These are phyloP conservation scores for Leptoxyphium fumago DNA, from an alignment of 2,329 filamentous ascomycete genomes.

Conservation along the genomic window DNA sequence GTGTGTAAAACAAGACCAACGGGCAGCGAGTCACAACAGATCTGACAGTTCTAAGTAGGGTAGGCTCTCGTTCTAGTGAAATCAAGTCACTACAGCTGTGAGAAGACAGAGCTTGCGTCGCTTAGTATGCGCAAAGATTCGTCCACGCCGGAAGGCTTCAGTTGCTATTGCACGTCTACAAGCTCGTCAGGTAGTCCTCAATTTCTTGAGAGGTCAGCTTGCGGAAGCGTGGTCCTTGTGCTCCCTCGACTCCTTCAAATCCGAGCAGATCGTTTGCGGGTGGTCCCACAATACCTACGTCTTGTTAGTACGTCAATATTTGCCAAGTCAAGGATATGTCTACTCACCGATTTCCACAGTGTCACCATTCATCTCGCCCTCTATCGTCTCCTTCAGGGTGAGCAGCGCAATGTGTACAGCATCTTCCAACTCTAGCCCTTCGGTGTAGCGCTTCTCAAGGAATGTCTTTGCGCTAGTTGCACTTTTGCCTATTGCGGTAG, in stretches of 20 bases:
- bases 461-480: slow-evolving; percentile 98
- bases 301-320: background rate
- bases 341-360: slow-evolving; percentile 87
- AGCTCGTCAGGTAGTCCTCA: slow-evolving; percentile 97
- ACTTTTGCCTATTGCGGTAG: slow-evolving; percentile 96
- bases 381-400: slow-evolving; percentile 97
- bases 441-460: slow-evolving; percentile 96
- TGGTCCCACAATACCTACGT: slow-evolving; percentile 75
- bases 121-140: no score
- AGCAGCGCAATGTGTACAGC: slow-evolving; percentile 95
- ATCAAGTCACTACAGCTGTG: no score
- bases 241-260: slow-evolving; percentile 75
- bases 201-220: slow-evolving; percentile 97
- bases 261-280: slow-evolving; percentile 88
- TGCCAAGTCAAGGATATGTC: background rate
- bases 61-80: no score
- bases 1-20: no score
- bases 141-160: background rate
- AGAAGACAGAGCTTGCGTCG: no score
- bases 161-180: slow-evolving; percentile 40
- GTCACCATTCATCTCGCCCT: slow-evolving; percentile 97
- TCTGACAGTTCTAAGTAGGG: no score
- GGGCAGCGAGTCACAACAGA: no score
- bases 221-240: slow-evolving; percentile 73
- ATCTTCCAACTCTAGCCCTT: slow-evolving; percentile 92